Percentiles rank a stretch among this genome's conserved stretches.
phyloP scores from a whole-genome alignment of 352 stramenopile species.

The Elongisporangium prolatum region DNA sequence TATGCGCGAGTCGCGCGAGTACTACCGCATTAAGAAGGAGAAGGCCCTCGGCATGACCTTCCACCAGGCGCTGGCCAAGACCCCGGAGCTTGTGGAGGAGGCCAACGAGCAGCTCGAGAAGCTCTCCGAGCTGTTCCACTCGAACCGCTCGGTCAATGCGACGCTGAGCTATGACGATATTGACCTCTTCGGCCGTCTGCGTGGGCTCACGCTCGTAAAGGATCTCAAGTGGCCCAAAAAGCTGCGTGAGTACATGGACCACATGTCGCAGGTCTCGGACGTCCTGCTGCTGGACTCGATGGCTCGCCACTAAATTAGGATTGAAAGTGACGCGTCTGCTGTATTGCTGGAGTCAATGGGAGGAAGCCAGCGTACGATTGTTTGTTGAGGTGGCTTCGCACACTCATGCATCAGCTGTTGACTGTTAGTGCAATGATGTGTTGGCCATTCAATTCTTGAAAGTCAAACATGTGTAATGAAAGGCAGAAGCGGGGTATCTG shows the following conservation, averaged over 20 bases:
- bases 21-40: slow-evolving; percentile 52
- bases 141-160: slow-evolving; percentile 34
- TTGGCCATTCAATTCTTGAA: not conserved
- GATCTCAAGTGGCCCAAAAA: slow-evolving; percentile 39
- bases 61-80: slow-evolving; percentile 29
- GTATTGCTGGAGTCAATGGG: not conserved
- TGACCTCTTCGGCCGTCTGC: slow-evolving; percentile 41
- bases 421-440: not conserved
- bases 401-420: not conserved
- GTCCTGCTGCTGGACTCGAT: slow-evolving; percentile 44
- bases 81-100: slow-evolving; percentile 27
- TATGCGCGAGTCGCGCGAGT: slow-evolving; percentile 33
- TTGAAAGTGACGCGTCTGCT: not conserved
- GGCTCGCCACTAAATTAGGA: slow-evolving; percentile 7
- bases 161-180: slow-evolving; percentile 52
- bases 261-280: slow-evolving; percentile 34
- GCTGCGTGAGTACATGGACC: slow-evolving; percentile 40
- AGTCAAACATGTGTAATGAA: too few species aligned
- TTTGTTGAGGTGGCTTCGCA: not conserved
- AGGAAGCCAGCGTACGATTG: not conserved
- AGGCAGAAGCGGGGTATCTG: too few species aligned
- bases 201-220: slow-evolving; percentile 51
- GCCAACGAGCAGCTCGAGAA: slow-evolving; percentile 32
- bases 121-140: slow-evolving; percentile 35
- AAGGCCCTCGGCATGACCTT: slow-evolving; percentile 30